Evolutionary conservation across 192 early-diverging fungal genomes (phyloP).

Genomic region (Rhizophlyctis rosea): DNA sequence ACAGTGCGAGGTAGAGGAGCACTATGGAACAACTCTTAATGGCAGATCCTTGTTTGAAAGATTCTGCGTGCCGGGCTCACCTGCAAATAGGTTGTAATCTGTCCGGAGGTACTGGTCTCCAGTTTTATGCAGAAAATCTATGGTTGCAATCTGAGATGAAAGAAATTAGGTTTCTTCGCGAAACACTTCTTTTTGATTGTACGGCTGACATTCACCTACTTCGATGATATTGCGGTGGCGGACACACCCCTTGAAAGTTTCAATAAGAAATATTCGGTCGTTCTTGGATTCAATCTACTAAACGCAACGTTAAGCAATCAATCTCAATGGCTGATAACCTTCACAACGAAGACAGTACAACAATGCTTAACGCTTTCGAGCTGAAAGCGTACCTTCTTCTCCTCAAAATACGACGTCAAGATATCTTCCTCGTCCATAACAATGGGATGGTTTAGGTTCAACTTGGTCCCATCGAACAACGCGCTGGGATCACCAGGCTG

Average conservation of each 20-base stretch:
- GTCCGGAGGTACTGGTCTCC: conserved; percentile 34
- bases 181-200: not conserved
- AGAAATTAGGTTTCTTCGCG: not conserved
- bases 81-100: conserved; percentile 46
- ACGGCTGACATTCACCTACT: conserved; percentile 19
- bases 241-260: conserved; percentile 43
- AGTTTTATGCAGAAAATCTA: conserved; percentile 32
- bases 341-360: no score
- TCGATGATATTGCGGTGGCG: conserved; percentile 35
- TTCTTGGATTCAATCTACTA: conserved; percentile 21
- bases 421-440: conserved; percentile 40
- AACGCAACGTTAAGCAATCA: not conserved
- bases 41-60: not conserved
- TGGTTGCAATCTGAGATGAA: conserved; percentile 31
- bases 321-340: not conserved
- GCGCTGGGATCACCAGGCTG: not conserved
- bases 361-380: not conserved
- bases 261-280: conserved; percentile 37
- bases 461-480: not conserved
- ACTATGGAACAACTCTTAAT: conserved; percentile 14
- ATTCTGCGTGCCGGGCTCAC: conserved; percentile 9
- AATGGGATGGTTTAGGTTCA: conserved; percentile 25
- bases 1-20: conserved; percentile 44
- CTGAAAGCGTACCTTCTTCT: conserved; percentile 24
- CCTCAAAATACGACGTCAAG: conserved; percentile 28